Evolutionary conservation across 1,284 basidiomycete species (phyloP).

Genomic region (Ganoderma leucocontextum): DNA sequence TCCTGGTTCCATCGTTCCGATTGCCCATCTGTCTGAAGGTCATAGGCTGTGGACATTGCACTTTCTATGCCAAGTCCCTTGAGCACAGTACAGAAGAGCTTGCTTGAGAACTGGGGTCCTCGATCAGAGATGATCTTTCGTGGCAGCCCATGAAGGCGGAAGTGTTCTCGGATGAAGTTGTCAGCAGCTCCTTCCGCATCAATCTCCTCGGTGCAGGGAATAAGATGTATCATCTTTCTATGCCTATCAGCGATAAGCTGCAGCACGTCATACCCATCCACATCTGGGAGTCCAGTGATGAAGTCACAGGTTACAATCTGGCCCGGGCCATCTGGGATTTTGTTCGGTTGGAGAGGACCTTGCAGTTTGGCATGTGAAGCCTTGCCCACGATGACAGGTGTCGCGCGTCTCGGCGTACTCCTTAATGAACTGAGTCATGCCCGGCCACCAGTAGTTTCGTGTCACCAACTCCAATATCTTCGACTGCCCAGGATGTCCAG

Average conservation of each 20-base stretch:
- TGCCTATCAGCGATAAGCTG: slow-evolving; percentile 33
- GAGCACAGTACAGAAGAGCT: slow-evolving; percentile 17
- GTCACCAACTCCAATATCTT: slow-evolving; percentile 6
- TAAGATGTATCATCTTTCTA: slow-evolving; percentile 15
- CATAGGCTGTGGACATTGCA: slow-evolving; percentile 36
- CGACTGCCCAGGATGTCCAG: slow-evolving; percentile 6
- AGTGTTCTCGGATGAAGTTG: slow-evolving; percentile 20
- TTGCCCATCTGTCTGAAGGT: slow-evolving; percentile 44
- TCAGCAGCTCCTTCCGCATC: slow-evolving; percentile 17
- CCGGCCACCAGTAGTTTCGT: slow-evolving; percentile 9
- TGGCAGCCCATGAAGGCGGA: slow-evolving; percentile 41
- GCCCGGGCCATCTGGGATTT: slow-evolving; percentile 14
- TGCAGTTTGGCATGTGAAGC: slow-evolving; percentile 4
- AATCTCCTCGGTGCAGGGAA: slow-evolving; percentile 17
- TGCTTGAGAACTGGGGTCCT: slow-evolving; percentile 45
- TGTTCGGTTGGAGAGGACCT: slow-evolving; percentile 23
- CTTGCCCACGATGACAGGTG: slow-evolving; percentile 49
- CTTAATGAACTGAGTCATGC: slow-evolving; percentile 40
- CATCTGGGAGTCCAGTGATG: slow-evolving; percentile 47
- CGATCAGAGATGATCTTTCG: slow-evolving; percentile 43
- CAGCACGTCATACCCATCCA: slow-evolving; percentile 36
- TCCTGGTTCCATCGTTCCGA: slow-evolving; percentile 42
- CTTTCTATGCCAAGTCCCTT: slow-evolving; percentile 18
- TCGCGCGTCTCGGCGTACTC: slow-evolving; percentile 50
- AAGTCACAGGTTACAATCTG: slow-evolving; percentile 44